Evolutionary conservation across 495 filamentous ascomycete species (phyloP), one percentile per base, ranked within the genome.

Genomic region (Penicillium psychrofluorescens): DNA sequence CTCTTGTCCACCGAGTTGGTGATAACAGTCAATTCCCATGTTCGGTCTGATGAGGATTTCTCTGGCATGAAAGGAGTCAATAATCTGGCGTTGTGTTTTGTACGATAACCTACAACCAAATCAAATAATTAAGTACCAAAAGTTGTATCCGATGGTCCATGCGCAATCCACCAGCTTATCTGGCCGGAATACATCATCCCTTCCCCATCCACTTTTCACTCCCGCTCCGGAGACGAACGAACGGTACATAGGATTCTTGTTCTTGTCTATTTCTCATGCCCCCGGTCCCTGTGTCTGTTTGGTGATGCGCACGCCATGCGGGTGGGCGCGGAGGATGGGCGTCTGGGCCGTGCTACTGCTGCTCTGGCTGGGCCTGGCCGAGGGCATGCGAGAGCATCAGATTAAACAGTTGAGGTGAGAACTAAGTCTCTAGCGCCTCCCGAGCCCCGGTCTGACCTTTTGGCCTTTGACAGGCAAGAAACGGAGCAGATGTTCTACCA

Each of bases 401-500:
- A 55, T 70, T 33, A 67, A 59, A 35, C 62, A 62, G 32, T 54
- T 74, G n/a, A 63, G 68, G 70, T 72, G 33, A 5, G 14, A 34
- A 34, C 3, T 2, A 6, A 6, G 10, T 45, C 32, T 41, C 39
- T 43, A 11, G 28, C 30, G 27, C 8, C 22, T 10, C 13, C 11
- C 13, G 6, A 6, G 12, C 13, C 12, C 14, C 29, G 11, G 6
- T 35, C 46, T 55, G 38, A 55, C 40, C 14, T 22, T 15, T 31
- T 39, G 29, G n/a, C n/a, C n/a, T 11, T 14, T 14, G 27, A 27
- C 49, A 81, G 79, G 49, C 79, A 78, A 56, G 88, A 95, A 62
- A 89, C 91, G 34, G 81, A 90, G 43, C 79, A 83, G 46, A 89
- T 96, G 77, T 97, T 98, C 71, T 96, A 92, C 55, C 94, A 98